These are phyloP conservation scores for Hyphopichia fennica DNA, from an alignment of 1,139 yeast species.

Conservation along the genomic window DNA sequence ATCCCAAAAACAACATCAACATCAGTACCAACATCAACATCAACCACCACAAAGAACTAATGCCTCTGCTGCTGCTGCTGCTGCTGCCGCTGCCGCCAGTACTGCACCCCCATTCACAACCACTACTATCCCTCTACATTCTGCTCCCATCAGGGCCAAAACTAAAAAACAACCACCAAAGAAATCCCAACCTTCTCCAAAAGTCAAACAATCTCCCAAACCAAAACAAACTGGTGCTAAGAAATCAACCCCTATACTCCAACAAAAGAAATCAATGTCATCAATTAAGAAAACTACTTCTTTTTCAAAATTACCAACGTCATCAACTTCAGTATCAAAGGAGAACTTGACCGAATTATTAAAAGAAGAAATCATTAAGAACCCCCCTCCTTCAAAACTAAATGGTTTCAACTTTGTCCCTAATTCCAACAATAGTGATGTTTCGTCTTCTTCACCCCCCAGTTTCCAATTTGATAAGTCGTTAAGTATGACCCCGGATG, in stretches of 20 bases:
- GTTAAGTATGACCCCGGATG: slow-evolving; percentile 2
- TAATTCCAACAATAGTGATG: neutral
- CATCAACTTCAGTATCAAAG: slow-evolving; percentile 1
- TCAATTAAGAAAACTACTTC: neutral
- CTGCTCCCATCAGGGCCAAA: neutral
- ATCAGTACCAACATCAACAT: slow-evolving; percentile 2
- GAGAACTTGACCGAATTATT: slow-evolving; percentile 1
- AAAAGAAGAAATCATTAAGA: slow-evolving; percentile 2
- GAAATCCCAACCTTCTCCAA: neutral
- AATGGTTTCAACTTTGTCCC: neutral
- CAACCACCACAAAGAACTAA: slow-evolving; percentile 1
- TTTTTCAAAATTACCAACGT: neutral
- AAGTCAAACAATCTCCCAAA: neutral
- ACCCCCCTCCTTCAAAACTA: slow-evolving; percentile 2
- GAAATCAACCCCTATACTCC: neutral
- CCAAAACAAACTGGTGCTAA: neutral
- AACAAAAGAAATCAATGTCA: neutral
- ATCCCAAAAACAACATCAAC: slow-evolving; percentile 5
- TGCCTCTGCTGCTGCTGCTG: slow-evolving; percentile 3
- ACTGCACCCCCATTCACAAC: slow-evolving; percentile 1
- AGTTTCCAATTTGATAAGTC: slow-evolving; percentile 1
- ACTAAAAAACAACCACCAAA: slow-evolving; percentile 1
- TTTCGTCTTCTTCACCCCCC: neutral
- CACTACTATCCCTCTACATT: slow-evolving; percentile 1
- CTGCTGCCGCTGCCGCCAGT: slow-evolving; percentile 5